phyloP scores from a whole-genome alignment of 768 basidiomycete genomes.

The Kwoniella dendrophila region DNA sequence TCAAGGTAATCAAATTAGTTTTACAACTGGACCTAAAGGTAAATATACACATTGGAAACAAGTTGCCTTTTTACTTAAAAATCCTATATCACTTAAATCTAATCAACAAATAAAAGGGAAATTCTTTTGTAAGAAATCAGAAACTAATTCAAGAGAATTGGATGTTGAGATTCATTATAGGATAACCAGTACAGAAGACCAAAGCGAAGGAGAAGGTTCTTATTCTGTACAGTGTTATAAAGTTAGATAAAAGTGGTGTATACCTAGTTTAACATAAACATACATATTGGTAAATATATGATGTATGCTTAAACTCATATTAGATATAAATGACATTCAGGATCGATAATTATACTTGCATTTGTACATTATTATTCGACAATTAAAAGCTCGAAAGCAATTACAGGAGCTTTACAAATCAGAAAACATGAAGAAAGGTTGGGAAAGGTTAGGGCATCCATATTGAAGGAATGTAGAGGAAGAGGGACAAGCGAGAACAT shows the following conservation, averaged over 20 bases:
- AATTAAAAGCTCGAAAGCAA: no score
- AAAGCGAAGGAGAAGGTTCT: conserved; percentile 63
- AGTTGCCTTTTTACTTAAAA: conserved; percentile 79
- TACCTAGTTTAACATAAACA: no score
- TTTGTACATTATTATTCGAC: no score
- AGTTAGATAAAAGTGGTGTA: no score
- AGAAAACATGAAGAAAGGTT: no score
- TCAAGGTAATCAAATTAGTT: conserved; percentile 38
- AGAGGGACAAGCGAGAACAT: no score
- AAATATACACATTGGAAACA: conserved; percentile 97
- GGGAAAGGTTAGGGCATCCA: no score
- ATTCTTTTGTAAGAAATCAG: conserved; percentile 82
- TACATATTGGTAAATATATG: no score
- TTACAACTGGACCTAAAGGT: conserved; percentile 88
- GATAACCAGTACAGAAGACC: conserved; percentile 49
- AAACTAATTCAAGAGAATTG: conserved; percentile 77
- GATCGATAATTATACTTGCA: no score
- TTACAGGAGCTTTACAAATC: no score
- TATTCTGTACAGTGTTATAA: conserved; percentile 65
- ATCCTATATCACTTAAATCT: conserved; percentile 74
- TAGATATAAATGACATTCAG: no score
- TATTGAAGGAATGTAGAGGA: no score
- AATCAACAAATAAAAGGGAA: conserved; percentile 76
- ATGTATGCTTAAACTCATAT: not conserved
- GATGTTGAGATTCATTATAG: conserved; percentile 85